Conservation (phyloP, 163 green algal genomes). For the Trebouxia gelatinosa region DNA sequence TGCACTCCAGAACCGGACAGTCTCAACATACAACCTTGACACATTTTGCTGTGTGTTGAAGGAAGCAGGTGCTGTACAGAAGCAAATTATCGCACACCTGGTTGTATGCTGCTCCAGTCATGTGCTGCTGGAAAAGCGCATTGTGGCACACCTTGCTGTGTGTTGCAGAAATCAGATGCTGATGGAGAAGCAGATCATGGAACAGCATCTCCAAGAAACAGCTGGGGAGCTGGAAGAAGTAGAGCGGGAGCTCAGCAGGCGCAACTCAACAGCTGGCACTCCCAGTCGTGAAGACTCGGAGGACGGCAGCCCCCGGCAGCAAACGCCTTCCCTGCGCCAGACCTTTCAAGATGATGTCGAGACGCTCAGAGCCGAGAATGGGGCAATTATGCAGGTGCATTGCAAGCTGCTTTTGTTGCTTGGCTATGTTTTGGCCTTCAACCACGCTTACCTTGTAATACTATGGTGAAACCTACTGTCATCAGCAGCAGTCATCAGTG, state of each 20-base stretch:
- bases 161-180: constrained; percentile 36
- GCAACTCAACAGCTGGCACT: background rate
- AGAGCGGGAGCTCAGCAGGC: constrained; percentile 34
- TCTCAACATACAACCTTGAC: too few relatives aligned
- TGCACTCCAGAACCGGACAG: too few relatives aligned
- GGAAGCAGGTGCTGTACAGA: constrained; percentile 38
- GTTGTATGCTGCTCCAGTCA: too few relatives aligned
- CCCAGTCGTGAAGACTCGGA: constrained; percentile 13
- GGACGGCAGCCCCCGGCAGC: constrained; percentile 18
- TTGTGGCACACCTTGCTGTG: too few relatives aligned
- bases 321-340: background rate
- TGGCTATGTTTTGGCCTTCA: background rate
- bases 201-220: constrained; percentile 41
- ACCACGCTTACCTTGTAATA: too few relatives aligned
- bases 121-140: too few relatives aligned
- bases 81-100: constrained; percentile 39
- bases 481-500: too few relatives aligned
- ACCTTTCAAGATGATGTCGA: background rate
- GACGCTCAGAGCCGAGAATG: constrained; percentile 17
- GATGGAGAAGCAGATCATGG: constrained; percentile 40
- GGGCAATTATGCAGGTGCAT: constrained; percentile 20
- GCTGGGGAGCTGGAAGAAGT: constrained; percentile 32
- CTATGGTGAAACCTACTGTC: too few relatives aligned
- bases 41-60: too few relatives aligned
- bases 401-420: background rate